Evolutionary conservation across 345 rosid genomes (phyloP).

Genomic region (Brassica incana): DNA sequence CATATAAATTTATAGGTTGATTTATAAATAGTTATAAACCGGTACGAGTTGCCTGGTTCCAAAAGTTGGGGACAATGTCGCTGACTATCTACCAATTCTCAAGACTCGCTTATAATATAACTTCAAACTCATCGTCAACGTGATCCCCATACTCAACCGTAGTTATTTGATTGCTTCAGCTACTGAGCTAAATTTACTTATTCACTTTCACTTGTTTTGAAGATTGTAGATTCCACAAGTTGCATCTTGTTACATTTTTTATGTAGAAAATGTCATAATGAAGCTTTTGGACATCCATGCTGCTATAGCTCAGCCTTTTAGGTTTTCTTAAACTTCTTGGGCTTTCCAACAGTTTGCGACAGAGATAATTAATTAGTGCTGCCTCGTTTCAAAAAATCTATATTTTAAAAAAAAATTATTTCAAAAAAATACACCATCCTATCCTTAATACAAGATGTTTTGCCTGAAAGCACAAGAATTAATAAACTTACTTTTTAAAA

Average conservation of each 20-base stretch:
- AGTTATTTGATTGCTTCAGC: background rate
- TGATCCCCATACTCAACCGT: background rate
- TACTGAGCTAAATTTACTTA: background rate
- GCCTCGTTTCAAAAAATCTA: no score
- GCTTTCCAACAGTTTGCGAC: background rate
- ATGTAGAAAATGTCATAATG: background rate
- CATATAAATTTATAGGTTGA: no score
- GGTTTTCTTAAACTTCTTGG: slow-evolving; percentile 6
- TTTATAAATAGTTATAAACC: no score
- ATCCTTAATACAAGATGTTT: no score
- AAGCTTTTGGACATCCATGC: background rate
- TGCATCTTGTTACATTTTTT: background rate
- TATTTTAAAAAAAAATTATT: no score
- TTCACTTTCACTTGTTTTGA: background rate
- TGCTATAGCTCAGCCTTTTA: background rate
- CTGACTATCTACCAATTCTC: background rate
- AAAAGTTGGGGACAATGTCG: background rate
- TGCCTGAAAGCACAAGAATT: no score
- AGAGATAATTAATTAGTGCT: no score
- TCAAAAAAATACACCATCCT: no score
- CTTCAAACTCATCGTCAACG: background rate
- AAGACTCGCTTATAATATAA: background rate
- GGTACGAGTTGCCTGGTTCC: background rate
- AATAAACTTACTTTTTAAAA: no score
- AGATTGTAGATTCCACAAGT: background rate